A percentile compares a stretch with the other conserved stretches of the same genome.
Evolutionary conservation across 2,329 filamentous ascomycete genomes (phyloP).

Genomic region (Epichloe gansuensis): DNA sequence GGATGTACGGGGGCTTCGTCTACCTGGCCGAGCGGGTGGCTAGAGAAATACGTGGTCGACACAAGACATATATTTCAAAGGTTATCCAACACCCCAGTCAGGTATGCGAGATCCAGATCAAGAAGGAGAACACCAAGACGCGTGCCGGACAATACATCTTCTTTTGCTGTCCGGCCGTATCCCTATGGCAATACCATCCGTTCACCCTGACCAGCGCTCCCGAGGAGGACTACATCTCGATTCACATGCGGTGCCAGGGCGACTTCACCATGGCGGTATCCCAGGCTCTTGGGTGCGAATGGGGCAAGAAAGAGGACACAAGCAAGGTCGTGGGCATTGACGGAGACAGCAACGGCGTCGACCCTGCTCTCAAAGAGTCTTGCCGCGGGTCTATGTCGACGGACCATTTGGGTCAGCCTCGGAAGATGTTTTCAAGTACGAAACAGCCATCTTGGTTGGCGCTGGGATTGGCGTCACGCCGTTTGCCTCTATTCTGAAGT

Average conservation of each 20-base stretch:
- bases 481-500: slow-evolving; percentile 78
- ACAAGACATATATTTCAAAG: slow-evolving; percentile 80
- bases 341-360: slow-evolving; percentile 43
- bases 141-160: slow-evolving; percentile 80
- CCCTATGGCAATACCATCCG: slow-evolving; percentile 79
- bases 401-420: slow-evolving; percentile 79
- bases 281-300: slow-evolving; percentile 62
- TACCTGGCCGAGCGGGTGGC: slow-evolving; percentile 72
- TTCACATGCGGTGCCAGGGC: slow-evolving; percentile 73
- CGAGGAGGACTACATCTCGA: slow-evolving; percentile 81
- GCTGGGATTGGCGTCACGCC: slow-evolving; percentile 80
- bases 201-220: slow-evolving; percentile 79
- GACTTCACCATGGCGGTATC: slow-evolving; percentile 66
- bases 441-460: slow-evolving; percentile 66
- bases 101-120: slow-evolving; percentile 84
- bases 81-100: slow-evolving; percentile 83
- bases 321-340: slow-evolving; percentile 61
- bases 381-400: slow-evolving; percentile 72
- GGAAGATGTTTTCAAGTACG: slow-evolving; percentile 83
- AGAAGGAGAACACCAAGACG: slow-evolving; percentile 77
- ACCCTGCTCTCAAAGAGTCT: slow-evolving; percentile 60
- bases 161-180: slow-evolving; percentile 75
- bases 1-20: slow-evolving; percentile 71
- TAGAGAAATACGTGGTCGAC: slow-evolving; percentile 64
- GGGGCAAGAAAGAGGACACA: slow-evolving; percentile 42